These are phyloP conservation scores for Hyphodiscus sp. DNA, from an alignment of 2,329 filamentous ascomycete species.

Conservation along the genomic window DNA sequence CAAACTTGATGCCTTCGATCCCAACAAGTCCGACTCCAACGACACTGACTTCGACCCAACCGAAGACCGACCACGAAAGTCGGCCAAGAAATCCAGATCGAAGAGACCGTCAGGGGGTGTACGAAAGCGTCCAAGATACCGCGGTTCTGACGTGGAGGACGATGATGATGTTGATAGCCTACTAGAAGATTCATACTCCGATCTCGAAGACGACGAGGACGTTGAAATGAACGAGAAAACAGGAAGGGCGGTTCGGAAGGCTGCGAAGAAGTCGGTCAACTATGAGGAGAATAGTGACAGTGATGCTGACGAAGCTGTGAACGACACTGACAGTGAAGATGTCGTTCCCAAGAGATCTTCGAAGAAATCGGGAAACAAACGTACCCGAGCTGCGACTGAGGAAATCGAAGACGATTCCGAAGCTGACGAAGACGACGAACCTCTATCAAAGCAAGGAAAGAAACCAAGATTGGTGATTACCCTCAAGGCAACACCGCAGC, in stretches of 20 bases:
- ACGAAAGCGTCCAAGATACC: conserved; percentile 40
- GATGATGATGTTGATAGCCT: conserved; percentile 47
- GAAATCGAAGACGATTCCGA: conserved; percentile 25
- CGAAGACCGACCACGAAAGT: conserved; percentile 40
- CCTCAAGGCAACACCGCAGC: conserved; percentile 23
- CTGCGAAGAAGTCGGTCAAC: conserved; percentile 38
- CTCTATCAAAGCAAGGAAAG: conserved; percentile 7
- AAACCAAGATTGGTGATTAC: conserved; percentile 21
- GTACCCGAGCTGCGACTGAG: conserved; percentile 20
- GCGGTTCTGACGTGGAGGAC: conserved; percentile 57
- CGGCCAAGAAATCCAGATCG: conserved; percentile 33
- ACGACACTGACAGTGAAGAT: conserved; percentile 22
- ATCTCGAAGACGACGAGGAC: conserved; percentile 35
- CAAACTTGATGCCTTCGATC: conserved; percentile 58
- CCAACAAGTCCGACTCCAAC: conserved; percentile 59
- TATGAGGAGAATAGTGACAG: conserved; percentile 42
- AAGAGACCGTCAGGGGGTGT: conserved; percentile 27
- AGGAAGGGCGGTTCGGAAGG: conserved; percentile 43
- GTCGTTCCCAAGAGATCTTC: conserved; percentile 11
- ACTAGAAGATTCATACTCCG: conserved; percentile 44
- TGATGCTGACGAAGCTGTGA: conserved; percentile 31
- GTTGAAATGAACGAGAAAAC: conserved; percentile 40
- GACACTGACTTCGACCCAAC: conserved; percentile 60
- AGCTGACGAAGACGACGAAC: conserved; percentile 5
- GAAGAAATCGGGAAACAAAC: conserved; percentile 25